Evolutionary conservation across 2,329 filamentous ascomycete genomes (phyloP), one percentile per base, ranked within the genome.

Genomic region (Colletotrichum abscissum): DNA sequence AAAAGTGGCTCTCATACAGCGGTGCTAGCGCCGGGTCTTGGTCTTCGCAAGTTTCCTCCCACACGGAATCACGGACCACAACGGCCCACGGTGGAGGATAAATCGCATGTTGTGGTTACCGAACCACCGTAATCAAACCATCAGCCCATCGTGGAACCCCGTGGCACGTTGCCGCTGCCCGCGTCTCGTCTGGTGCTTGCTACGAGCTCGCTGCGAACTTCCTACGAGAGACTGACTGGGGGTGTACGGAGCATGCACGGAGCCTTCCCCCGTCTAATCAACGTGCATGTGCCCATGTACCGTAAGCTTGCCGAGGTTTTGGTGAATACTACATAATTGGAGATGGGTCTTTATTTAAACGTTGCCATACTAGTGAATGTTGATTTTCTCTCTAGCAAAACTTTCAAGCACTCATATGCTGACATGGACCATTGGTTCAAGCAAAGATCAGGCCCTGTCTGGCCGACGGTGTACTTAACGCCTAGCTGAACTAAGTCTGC

Each of bases 131-230:
- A 69, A 59, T 54, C 24, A 30, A 58, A 54, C 38, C 7, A 28
- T 66, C 67, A 54, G 22, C 67, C 62, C 67, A 59, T 70, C 63
- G 30, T 59, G 42, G 59, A 49, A 66, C 62, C 22, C 16, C 35
- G 67, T 59, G 54, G 54, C 30, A 38, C 54, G 54, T 58, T 46
- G 38, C 38, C 12, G 60, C 30, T 22, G 14, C 19, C 60, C 9
- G 11, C 16, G 35, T 52, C 16, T 33, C 19, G 59, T 19, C 49
- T 52, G 35, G 14, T 3, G 1, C 16, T 28, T 30, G 42, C 42
- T 33, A 42, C 60, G 28, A 30, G 11, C 11, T 35, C 5, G 28
- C 42, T 33, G 60, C 46, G 33, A 12, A 11, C 33, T 35, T 35
- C 12, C 42, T 33, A 28, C 60, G 30, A 16, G 11, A 8, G 19